Base-by-base conservation (phyloP, 495 filamentous ascomycete species). In the Glutinoglossum americanum region DNA sequence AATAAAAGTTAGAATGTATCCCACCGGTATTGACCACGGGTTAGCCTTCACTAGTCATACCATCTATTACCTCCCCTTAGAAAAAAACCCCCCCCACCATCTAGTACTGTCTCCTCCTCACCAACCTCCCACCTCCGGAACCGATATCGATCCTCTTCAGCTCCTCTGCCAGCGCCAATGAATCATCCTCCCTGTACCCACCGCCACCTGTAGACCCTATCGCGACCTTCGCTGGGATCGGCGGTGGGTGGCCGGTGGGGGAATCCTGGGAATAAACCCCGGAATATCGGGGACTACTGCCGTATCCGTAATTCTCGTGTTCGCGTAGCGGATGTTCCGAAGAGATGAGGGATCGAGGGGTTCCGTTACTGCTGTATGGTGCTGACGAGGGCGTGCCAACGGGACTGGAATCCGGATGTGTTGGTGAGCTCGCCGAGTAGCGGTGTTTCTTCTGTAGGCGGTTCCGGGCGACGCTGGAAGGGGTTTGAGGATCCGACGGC, bases 91-190 rank as follows among this genome's bases (percentile, higher is more conserved):
- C n/a, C n/a, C n/a, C n/a, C n/a, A n/a, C n/a, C n/a, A n/a, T n/a
- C n/a, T 53, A 4, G 4, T 58, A 58, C 10, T 28, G 5, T 23
- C 53, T 58, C 21, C 55, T 26, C 39, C 59, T 58, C 33, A 53
- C 59, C 17, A 57, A 33, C 10, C 48, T 53, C 51, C 57, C 45
- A 21, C 56, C 65, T 51, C 11, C 62, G 59, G 44, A 67, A 60
- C 87, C 87, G 59, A 95, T 84, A 69, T 95, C 85, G 61, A 95
- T 94, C 30, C 73, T 78, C 60, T 77, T 79, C 68, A 95, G 74
- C 69, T 94, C 88, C 57, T 87, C 77, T 64, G 86, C 83, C 57
- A 94, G 68, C 9, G 84, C 79, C 74, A 73, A 74, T 80, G 65
- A 72, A 70, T 49, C 68, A 70, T 44, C 69, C 70, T 37, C 67